Base-by-base conservation (phyloP, 805 yeast genomes). In the Zygosaccharomyces bisporus region DNA sequence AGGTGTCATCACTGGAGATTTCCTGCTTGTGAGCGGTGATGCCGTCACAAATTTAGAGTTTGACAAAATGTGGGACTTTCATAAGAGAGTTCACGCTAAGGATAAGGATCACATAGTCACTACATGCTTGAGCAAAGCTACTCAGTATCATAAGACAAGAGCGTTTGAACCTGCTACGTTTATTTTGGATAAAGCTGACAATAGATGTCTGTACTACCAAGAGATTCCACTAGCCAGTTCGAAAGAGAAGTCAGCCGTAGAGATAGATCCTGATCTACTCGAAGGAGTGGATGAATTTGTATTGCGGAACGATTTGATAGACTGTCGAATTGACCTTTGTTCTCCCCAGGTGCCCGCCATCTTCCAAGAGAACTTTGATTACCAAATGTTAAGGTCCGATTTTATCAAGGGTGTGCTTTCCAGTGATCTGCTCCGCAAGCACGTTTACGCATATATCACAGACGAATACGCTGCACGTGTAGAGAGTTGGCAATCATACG, bases 301-400 rank as follows among this genome's bases (percentile, higher is more conserved):
- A 7, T 73, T 93, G 46, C 79, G 96, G 60, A 93, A 93, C 64
- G 98, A 93, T 65, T 76, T 93, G 51, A 90, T 93, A 47, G 99
- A 93, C 69, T 93, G 99, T 64, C 93, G 86, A 62, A 89, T 93
- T 44, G 99, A 93, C 67, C 88, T 93, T 49, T 93, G 99, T 66
- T 76, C 97, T 5, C 88, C 95, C 2, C 88, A 83, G 53, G 96
- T 93, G 8, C 97, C 97, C 1, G 93, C 95, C 12, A 83, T 91
- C 49, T 93, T 91, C 69, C 95, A 88, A 57, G 99, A 93, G 59
- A 91, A 93, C 64, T 93, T 93, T 57, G 99, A 93, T 68, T 93
- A 90, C 64, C 96, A 91, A 64, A 71, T 78, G 41, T 71, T 91
- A 50, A 77, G 99, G 64, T 73, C 77, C 27, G 98, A 93, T 67